Conservation (phyloP, 352 stramenopile species). For the Pilasporangium apinafurcum region DNA sequence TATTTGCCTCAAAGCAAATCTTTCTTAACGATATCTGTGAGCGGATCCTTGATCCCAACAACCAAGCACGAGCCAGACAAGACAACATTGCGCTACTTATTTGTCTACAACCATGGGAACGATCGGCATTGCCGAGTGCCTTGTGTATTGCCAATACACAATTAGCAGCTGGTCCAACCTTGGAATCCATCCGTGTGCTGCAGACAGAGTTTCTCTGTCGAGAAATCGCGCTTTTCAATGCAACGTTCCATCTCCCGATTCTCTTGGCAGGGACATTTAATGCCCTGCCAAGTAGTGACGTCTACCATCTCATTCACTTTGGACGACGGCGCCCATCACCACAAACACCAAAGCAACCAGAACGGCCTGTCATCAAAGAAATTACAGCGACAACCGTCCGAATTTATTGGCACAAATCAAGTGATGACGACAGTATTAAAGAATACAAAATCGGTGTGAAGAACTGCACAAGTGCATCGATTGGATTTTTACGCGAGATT, state of each 20-base stretch:
- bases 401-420: slow-evolving; percentile 35
- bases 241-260: slow-evolving; percentile 77
- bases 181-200: slow-evolving; percentile 57
- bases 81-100: slow-evolving; percentile 74
- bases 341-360: slow-evolving; percentile 26
- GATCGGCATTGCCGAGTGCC: slow-evolving; percentile 49
- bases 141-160: slow-evolving; percentile 60
- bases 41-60: slow-evolving; percentile 32
- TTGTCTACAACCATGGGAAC: slow-evolving; percentile 79
- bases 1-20: slow-evolving; percentile 57
- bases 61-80: slow-evolving; percentile 38
- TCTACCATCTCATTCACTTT: slow-evolving; percentile 75
- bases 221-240: slow-evolving; percentile 68
- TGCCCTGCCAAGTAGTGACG: slow-evolving; percentile 56
- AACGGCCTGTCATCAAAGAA: slow-evolving; percentile 23
- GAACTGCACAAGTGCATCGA: slow-evolving; percentile 45
- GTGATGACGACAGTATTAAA: slow-evolving; percentile 19
- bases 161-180: slow-evolving; percentile 19
- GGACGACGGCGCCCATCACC: slow-evolving; percentile 44
- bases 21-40: slow-evolving; percentile 49
- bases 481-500: slow-evolving; percentile 54
- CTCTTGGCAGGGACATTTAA: slow-evolving; percentile 82
- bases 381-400: slow-evolving; percentile 36
- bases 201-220: slow-evolving; percentile 69
- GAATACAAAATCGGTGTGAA: slow-evolving; percentile 57